phyloP scores from a whole-genome alignment of 768 basidiomycete species.

The Gautieria morchelliformis region DNA sequence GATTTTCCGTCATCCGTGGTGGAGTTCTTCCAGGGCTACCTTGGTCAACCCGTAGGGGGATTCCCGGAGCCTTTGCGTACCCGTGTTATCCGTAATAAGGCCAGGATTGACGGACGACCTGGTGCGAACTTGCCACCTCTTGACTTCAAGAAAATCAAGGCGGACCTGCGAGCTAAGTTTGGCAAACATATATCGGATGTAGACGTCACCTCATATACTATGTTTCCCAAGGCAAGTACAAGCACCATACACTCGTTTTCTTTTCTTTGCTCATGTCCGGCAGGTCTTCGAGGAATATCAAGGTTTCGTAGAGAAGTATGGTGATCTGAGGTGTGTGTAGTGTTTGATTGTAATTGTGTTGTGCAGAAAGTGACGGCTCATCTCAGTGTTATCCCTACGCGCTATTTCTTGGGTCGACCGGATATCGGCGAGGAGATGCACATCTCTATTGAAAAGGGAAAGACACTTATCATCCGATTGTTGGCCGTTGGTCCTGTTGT shows the following conservation, averaged over 20 bases:
- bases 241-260: neutral
- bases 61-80: slow-evolving; percentile 96
- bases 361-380: slow-evolving; percentile 10
- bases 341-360: neutral
- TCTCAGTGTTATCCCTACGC: slow-evolving; percentile 84
- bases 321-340: slow-evolving; percentile 76
- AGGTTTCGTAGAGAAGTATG: slow-evolving; percentile 90
- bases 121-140: slow-evolving; percentile 80
- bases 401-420: slow-evolving; percentile 93
- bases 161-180: slow-evolving; percentile 84
- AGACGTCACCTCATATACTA: slow-evolving; percentile 92
- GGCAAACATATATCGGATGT: slow-evolving; percentile 90
- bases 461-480: slow-evolving; percentile 91
- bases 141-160: slow-evolving; percentile 95
- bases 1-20: slow-evolving; percentile 97
- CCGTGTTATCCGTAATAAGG: slow-evolving; percentile 86
- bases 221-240: slow-evolving; percentile 84
- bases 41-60: slow-evolving; percentile 95
- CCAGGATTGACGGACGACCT: slow-evolving; percentile 88
- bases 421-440: slow-evolving; percentile 92
- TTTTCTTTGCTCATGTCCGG: slow-evolving; percentile 6
- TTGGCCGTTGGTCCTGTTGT: slow-evolving; percentile 94
- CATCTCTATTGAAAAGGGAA: slow-evolving; percentile 92
- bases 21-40: slow-evolving; percentile 99
- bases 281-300: slow-evolving; percentile 97